phyloP scores from a whole-genome alignment of 805 yeast species.

The Ogataea populi-albae region DNA sequence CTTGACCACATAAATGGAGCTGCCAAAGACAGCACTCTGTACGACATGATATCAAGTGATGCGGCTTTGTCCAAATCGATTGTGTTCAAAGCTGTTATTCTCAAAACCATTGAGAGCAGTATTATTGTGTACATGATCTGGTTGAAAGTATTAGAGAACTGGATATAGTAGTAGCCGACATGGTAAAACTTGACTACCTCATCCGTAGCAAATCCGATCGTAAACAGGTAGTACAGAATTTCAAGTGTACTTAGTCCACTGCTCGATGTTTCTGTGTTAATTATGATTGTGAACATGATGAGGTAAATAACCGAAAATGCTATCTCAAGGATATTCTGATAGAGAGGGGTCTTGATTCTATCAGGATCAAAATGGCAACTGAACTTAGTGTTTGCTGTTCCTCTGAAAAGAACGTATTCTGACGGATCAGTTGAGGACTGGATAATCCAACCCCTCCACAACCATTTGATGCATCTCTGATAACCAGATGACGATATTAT shows the following conservation, averaged over 20 bases:
- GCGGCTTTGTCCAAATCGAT: constrained; percentile 24
- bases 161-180: constrained; percentile 67
- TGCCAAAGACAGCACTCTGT: constrained; percentile 69
- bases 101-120: constrained; percentile 48
- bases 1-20: constrained; percentile 89
- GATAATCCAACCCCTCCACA: constrained; percentile 92
- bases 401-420: constrained; percentile 62
- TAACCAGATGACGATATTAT: constrained; percentile 79
- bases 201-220: constrained; percentile 63
- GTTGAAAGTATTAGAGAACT: constrained; percentile 79
- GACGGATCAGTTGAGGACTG: constrained; percentile 70
- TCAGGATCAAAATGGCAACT: constrained; percentile 73
- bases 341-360: constrained; percentile 78
- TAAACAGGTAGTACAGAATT: constrained; percentile 56
- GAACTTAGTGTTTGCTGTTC: constrained; percentile 53
- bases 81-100: constrained; percentile 44
- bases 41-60: constrained; percentile 39
- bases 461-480: constrained; percentile 83
- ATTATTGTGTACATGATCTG: constrained; percentile 63
- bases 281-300: constrained; percentile 56
- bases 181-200: constrained; percentile 71
- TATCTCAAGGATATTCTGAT: constrained; percentile 75
- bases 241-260: constrained; percentile 46
- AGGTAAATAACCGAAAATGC: constrained; percentile 62
- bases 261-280: constrained; percentile 52